A percentile compares a stretch with the other conserved stretches of the same genome.
Evolutionary conservation across 805 yeast genomes (phyloP).

Genomic region (Hanseniaspora hatyaiensis): DNA sequence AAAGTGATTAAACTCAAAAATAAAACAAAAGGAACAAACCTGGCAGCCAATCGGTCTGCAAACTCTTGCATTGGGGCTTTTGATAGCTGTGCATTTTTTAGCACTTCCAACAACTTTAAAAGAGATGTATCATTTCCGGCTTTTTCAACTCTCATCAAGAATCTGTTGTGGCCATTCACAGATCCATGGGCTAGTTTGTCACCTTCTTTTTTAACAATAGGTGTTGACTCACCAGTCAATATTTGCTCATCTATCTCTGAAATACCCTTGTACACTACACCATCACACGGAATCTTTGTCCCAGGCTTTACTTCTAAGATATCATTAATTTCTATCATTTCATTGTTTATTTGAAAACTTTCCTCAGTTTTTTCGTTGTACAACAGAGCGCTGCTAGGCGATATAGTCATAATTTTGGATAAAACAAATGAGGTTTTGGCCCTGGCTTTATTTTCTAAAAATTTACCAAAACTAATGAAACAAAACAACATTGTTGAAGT

Average conservation of each 20-base stretch:
- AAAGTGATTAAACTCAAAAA: constrained; percentile 55
- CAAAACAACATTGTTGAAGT: constrained; percentile 74
- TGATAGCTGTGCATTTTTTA: constrained; percentile 76
- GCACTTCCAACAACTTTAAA: constrained; percentile 73
- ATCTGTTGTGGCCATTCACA: constrained; percentile 63
- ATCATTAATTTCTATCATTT: constrained; percentile 66
- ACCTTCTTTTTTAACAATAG: constrained; percentile 52
- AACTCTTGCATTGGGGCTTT: constrained; percentile 84
- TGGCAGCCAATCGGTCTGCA: constrained; percentile 75
- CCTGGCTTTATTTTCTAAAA: constrained; percentile 82
- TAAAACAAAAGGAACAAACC: constrained; percentile 71
- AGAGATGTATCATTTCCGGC: constrained; percentile 80
- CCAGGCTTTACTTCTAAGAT: constrained; percentile 74
- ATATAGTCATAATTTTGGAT: constrained; percentile 62
- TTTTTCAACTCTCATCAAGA: constrained; percentile 54
- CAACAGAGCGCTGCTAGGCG: constrained; percentile 67
- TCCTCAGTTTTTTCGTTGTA: constrained; percentile 33
- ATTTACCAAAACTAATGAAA: constrained; percentile 81
- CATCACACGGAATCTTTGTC: constrained; percentile 84
- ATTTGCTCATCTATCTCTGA: constrained; percentile 82
- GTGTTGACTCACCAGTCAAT: constrained; percentile 81
- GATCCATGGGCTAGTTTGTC: constrained; percentile 79
- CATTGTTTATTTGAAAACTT: constrained; percentile 45
- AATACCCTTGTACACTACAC: constrained; percentile 60
- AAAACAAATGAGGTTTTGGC: constrained; percentile 87